phyloP scores from a whole-genome alignment of 129 eudicot genomes.

The Tagetes patula region DNA sequence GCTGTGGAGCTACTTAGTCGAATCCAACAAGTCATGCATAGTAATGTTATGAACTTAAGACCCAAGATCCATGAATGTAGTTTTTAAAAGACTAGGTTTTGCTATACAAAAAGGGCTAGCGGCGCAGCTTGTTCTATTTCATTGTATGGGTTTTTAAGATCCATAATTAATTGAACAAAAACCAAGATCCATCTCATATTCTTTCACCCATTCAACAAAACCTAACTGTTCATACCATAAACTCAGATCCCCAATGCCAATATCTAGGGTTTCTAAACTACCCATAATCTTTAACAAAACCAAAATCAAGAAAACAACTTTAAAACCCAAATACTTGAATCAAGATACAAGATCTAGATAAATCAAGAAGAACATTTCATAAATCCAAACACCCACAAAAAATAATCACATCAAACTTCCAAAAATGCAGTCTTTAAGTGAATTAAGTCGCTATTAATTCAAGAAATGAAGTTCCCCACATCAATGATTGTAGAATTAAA shows the following conservation, averaged over 20 bases:
- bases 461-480: slow-evolving; percentile 14
- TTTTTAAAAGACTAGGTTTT: too few relatives aligned
- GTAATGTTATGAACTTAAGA: too few relatives aligned
- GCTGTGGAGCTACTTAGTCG: too few relatives aligned
- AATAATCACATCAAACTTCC: background rate
- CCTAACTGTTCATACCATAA: background rate
- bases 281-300: background rate
- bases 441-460: slow-evolving; percentile 22
- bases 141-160: background rate
- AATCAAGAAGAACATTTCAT: background rate
- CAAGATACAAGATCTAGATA: slow-evolving; percentile 20
- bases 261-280: slow-evolving; percentile 15
- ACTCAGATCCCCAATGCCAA: slow-evolving; percentile 18
- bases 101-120: too few relatives aligned
- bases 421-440: slow-evolving; percentile 27
- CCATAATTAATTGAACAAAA: too few relatives aligned
- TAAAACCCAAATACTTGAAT: slow-evolving; percentile 2
- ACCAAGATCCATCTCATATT: slow-evolving; percentile 15
- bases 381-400: slow-evolving; percentile 19
- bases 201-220: background rate
- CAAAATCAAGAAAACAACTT: slow-evolving; percentile 1
- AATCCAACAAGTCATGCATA: too few relatives aligned
- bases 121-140: too few relatives aligned
- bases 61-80: too few relatives aligned
- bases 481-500: slow-evolving; percentile 11